Base-by-base conservation (phyloP, 768 basidiomycete genomes). In the Leucocoprinus leucothites region DNA sequence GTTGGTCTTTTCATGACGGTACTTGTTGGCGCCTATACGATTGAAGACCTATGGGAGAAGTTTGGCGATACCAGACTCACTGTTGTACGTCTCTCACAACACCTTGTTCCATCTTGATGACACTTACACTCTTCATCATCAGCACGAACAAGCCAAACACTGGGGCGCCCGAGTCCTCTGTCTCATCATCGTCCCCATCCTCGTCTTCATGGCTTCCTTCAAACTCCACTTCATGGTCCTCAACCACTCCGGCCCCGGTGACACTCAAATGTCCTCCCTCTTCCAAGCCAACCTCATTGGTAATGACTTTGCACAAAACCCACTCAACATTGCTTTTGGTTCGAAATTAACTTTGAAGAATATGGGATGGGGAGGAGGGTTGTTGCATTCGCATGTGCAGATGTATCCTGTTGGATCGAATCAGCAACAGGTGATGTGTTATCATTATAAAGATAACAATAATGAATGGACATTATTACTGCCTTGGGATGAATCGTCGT, bases 401-500 rank as follows among this genome's bases (percentile, higher is more conserved):
- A 87, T 91, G 1, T 97, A 86, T 67, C 97, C 97, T 0, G 78
- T 86, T 18, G 97, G 96, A 11, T 97, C 94, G 0, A 74, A 75
- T 54, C 97, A 98, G 66, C 97, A 98, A 64, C 97, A 99, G 70
- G 86, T 98, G 3, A 98, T 97, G 0, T 99, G 97, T 71, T 99
- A 98, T 69, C 97, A 99, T 74, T 98, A 99, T 82, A 98, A 97
- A 73, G 97, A 98, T 66, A 85, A 87, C 46, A 99, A 99, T 79
- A 99, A 99, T 74, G 79, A 98, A 43, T 98, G 93, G 89, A 63
- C 74, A 16, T 67, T 98, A 60, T 75, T 86, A 1, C 94, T 93
- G 5, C 77, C 75, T 1, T 98, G 96, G 97, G 82, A 88, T 31
- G 83, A 88, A 57, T 74, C 82, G 0, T 65, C 69, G 1, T 82